These are phyloP conservation scores for Ogataea nakhonphanomensis DNA, from an alignment of 805 yeast genomes.

Conservation along the genomic window DNA sequence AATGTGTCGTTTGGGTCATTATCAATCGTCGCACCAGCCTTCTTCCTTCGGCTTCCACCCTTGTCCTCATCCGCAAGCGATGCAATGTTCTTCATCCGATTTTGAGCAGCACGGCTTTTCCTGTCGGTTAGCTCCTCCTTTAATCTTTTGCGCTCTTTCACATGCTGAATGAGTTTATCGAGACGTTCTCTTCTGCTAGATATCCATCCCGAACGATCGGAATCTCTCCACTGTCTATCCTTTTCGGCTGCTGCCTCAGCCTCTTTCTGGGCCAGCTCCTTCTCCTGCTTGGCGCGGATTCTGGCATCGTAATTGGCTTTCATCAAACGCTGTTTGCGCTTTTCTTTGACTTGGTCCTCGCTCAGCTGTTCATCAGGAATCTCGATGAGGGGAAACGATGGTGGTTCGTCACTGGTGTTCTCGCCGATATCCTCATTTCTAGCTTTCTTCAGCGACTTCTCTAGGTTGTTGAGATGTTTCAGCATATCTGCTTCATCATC, in stretches of 20 bases:
- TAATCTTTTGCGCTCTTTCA: slow-evolving; percentile 66
- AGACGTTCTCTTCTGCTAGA: slow-evolving; percentile 61
- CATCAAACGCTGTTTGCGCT: slow-evolving; percentile 75
- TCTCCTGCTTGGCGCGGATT: slow-evolving; percentile 74
- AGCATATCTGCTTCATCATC: slow-evolving; percentile 69
- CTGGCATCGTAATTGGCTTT: slow-evolving; percentile 91
- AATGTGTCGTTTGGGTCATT: slow-evolving; percentile 92
- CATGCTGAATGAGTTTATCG: slow-evolving; percentile 51
- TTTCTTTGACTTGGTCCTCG: slow-evolving; percentile 80
- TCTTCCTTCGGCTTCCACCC: slow-evolving; percentile 35
- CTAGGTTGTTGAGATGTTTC: slow-evolving; percentile 61
- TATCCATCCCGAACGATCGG: slow-evolving; percentile 79
- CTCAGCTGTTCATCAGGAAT: slow-evolving; percentile 79
- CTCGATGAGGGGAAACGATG: slow-evolving; percentile 71
- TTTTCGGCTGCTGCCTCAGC: slow-evolving; percentile 56
- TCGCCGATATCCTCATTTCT: slow-evolving; percentile 63
- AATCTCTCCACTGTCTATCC: slow-evolving; percentile 75
- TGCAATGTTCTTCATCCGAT: slow-evolving; percentile 88
- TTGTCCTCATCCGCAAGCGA: slow-evolving; percentile 69
- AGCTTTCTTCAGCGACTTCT: slow-evolving; percentile 66
- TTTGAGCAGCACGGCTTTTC: slow-evolving; percentile 87
- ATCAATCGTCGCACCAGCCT: slow-evolving; percentile 66
- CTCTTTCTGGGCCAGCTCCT: slow-evolving; percentile 58
- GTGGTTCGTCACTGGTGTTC: slow-evolving; percentile 44
- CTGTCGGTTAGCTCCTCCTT: slow-evolving; percentile 80